phyloP scores from a whole-genome alignment of 2,329 filamentous ascomycete genomes.

The Fusarium sp. region DNA sequence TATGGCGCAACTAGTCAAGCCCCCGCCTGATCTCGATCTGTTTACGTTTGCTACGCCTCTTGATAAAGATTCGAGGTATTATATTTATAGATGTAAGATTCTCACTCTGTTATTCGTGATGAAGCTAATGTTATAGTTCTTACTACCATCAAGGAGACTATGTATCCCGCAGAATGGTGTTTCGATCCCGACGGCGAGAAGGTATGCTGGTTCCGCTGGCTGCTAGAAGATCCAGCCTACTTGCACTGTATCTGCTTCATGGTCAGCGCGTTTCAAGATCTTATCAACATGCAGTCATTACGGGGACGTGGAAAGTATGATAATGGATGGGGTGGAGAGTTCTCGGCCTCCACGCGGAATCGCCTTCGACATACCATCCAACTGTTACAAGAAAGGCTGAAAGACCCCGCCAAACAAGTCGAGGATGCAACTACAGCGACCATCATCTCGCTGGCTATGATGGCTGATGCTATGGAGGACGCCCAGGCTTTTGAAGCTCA shows the following conservation, averaged over 20 bases:
- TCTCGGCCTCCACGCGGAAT: constrained; percentile 20
- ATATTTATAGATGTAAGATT: constrained; percentile 32
- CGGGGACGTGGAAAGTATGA: neutral
- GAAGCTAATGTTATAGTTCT: constrained; percentile 27
- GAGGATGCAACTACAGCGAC: constrained; percentile 33
- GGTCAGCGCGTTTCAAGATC: constrained; percentile 34
- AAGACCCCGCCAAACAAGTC: constrained; percentile 18
- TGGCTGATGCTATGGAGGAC: constrained; percentile 36
- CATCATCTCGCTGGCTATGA: constrained; percentile 33
- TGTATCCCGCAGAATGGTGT: constrained; percentile 44
- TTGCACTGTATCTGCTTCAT: constrained; percentile 39
- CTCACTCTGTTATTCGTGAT: rapidly evolving
- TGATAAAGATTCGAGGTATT: constrained; percentile 4
- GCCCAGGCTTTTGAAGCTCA: constrained; percentile 27
- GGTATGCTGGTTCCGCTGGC: constrained; percentile 42
- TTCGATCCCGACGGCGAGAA: constrained; percentile 33
- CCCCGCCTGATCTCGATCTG: constrained; percentile 27
- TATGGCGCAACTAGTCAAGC: constrained; percentile 4
- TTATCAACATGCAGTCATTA: neutral
- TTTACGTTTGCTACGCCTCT: constrained; percentile 34
- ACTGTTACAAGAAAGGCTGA: constrained; percentile 25
- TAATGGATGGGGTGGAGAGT: neutral
- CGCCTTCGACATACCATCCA: constrained; percentile 29
- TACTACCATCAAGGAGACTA: constrained; percentile 37
- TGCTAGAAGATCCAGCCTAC: constrained; percentile 39